Conservation (phyloP, 2,329 filamentous ascomycete genomes). For the Penicillium sp. region DNA sequence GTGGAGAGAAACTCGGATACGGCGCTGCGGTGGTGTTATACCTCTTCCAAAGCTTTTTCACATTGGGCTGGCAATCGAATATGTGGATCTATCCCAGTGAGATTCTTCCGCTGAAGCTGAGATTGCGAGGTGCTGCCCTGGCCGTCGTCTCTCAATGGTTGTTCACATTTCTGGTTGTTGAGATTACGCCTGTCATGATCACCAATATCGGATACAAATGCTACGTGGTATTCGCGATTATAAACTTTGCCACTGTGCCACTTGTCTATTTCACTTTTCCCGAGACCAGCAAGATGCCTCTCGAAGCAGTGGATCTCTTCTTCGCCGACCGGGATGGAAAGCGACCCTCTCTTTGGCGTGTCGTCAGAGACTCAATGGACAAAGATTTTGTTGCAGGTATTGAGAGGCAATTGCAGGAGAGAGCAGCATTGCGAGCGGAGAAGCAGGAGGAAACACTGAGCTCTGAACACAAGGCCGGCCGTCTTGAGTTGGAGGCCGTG, state of each 20-base stretch:
- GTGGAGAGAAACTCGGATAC: slow-evolving; percentile 24
- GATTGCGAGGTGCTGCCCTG: slow-evolving; percentile 20
- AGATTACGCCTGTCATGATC: slow-evolving; percentile 25
- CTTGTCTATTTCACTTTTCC: slow-evolving; percentile 25
- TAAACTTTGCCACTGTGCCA: slow-evolving; percentile 21
- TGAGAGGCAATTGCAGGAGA: slow-evolving; percentile 39
- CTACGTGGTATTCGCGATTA: slow-evolving; percentile 25
- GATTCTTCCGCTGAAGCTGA: slow-evolving; percentile 20
- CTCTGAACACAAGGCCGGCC: not conserved
- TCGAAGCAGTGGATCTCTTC: slow-evolving; percentile 12
- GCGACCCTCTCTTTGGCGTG: slow-evolving; percentile 12
- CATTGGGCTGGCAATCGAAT: slow-evolving; percentile 23
- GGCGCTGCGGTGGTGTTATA: slow-evolving; percentile 19
- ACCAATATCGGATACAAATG: slow-evolving; percentile 24
- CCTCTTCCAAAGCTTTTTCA: slow-evolving; percentile 16
- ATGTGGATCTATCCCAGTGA: slow-evolving; percentile 26
- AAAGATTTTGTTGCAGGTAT: slow-evolving; percentile 9
- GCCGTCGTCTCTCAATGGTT: slow-evolving; percentile 30
- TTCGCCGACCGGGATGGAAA: slow-evolving; percentile 13
- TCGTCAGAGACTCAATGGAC: slow-evolving; percentile 12
- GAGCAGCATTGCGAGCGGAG: not conserved
- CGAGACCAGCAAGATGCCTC: slow-evolving; percentile 18
- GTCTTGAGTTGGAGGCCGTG: not conserved
- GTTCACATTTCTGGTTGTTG: slow-evolving; percentile 25
- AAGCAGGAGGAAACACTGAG: not conserved